Base-by-base conservation (phyloP, 1,284 basidiomycete genomes). In the Ustilago vetiveriae region DNA sequence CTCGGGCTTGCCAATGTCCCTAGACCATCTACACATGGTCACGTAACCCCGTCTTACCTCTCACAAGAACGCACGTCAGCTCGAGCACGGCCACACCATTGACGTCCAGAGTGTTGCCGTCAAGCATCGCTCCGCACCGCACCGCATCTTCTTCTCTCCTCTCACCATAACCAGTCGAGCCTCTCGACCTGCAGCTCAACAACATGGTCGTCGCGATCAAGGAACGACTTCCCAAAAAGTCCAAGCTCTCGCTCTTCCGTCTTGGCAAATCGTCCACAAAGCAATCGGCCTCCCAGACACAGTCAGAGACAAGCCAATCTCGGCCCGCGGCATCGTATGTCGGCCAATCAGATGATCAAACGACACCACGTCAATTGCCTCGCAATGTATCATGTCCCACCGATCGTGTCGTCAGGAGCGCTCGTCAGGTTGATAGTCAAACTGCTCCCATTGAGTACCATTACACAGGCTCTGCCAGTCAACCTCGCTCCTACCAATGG, bases 231-330 rank as follows among this genome's bases (percentile, higher is more conserved):
- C 35, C 66, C 22, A 69, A 69, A 19, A 69, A 59, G 35, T 64
- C 66, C 14, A 64, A 55, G 32, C 66, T 69, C 17, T 64, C 59
- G 10, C 59, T 69, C 45, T 69, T 69, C 19, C 66, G 66, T n/a
- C 39, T 69, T 14, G 51, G 29, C 35, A 69, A 69, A 45, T 30
- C 58, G 4, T 49, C 50, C 17, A 29, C 27, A 4, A 51, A 53
- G 32, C 13, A 41, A 3, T 11, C 42, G 3, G 17, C 41, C 9
- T 3, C 32, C 16, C 10, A 35, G 11, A 35, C 33, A 6, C 26
- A 36, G 3, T 10, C 27, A 10, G 21, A 29, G 21, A 6, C 36
- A 7, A 27, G 9, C 37, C 11, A n/a, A 19, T 38, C 26, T n/a
- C n/a, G n/a, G n/a, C n/a, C n/a, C n/a, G n/a, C n/a, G n/a, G n/a